phyloP scores from a whole-genome alignment of 305 asterid species.

The Fraxinus angustifolia region DNA sequence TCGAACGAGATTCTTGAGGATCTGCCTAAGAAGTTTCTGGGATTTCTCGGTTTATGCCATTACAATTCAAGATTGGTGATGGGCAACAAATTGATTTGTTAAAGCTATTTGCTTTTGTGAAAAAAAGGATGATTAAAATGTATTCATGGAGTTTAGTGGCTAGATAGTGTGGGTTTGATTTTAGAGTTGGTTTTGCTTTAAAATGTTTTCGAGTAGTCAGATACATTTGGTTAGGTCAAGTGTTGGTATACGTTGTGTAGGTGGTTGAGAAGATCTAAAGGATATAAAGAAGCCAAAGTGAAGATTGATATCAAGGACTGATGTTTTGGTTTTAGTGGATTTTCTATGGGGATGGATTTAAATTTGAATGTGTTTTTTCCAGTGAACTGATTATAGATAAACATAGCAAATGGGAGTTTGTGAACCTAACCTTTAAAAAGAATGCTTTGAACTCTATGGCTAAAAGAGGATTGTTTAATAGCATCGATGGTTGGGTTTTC shows the following conservation, averaged over 20 bases:
- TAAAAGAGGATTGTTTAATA: conserved; percentile 1
- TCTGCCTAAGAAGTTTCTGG: conserved; percentile 32
- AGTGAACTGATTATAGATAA: conserved; percentile 26
- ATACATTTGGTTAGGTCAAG: conserved; percentile 17
- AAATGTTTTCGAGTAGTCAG: conserved; percentile 57
- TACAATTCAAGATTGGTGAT: conserved; percentile 53
- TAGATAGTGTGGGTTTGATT: conserved; percentile 45
- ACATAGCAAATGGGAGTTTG: conserved; percentile 28
- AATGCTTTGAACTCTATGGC: conserved; percentile 16
- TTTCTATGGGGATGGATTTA: conserved; percentile 44
- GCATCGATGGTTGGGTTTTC: conserved; percentile 22
- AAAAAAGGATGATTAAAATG: conserved; percentile 41
- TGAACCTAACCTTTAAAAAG: conserved; percentile 22
- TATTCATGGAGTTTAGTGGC: conserved; percentile 46
- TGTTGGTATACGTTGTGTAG: neutral
- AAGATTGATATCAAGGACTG: conserved; percentile 10
- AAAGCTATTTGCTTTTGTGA: conserved; percentile 34
- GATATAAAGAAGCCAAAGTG: conserved; percentile 4
- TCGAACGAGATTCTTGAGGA: neutral
- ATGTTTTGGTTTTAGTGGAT: conserved; percentile 20
- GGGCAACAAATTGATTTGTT: conserved; percentile 55
- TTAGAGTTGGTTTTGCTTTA: conserved; percentile 35
- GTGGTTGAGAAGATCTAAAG: neutral
- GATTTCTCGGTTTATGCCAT: conserved; percentile 31
- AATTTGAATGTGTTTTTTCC: conserved; percentile 43